phyloP scores from a whole-genome alignment of 129 eudicot genomes.

The Deinandra increscens region DNA sequence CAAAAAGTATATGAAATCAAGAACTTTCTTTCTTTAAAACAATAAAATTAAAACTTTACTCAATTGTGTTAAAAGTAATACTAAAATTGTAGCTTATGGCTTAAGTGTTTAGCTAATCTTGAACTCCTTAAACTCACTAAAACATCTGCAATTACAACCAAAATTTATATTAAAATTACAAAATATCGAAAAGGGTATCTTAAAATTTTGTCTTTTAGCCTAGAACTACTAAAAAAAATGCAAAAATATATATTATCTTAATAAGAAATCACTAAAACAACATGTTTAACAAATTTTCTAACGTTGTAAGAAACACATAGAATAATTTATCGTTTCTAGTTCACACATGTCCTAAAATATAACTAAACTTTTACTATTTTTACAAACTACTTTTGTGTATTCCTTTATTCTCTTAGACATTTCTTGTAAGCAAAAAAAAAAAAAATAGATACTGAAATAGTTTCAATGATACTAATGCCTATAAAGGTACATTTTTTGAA shows the following conservation, averaged over 20 bases:
- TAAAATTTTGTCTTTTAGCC: conserved; percentile 2
- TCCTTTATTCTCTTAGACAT: neutral
- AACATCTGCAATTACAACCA: neutral
- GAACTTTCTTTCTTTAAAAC: conserved; percentile 2
- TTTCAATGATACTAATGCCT: no score
- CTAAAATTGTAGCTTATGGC: neutral
- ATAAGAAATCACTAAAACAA: neutral
- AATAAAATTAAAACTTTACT: conserved; percentile 24
- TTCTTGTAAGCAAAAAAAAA: no score
- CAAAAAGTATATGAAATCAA: conserved; percentile 4
- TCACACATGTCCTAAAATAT: no score
- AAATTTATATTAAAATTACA: neutral
- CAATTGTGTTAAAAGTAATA: neutral
- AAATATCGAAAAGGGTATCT: conserved; percentile 12
- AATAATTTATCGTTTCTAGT: no score
- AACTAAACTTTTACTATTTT: neutral
- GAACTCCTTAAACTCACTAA: neutral
- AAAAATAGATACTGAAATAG: no score
- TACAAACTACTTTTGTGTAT: neutral
- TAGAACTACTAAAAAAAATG: neutral
- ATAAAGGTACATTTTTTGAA: no score
- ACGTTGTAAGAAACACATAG: neutral
- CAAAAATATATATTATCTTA: neutral
- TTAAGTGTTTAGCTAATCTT: neutral
- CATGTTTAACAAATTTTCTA: neutral